Evolutionary conservation across 192 early-diverging fungal genomes (phyloP).

Genomic region (Allomyces macrogynus): DNA sequence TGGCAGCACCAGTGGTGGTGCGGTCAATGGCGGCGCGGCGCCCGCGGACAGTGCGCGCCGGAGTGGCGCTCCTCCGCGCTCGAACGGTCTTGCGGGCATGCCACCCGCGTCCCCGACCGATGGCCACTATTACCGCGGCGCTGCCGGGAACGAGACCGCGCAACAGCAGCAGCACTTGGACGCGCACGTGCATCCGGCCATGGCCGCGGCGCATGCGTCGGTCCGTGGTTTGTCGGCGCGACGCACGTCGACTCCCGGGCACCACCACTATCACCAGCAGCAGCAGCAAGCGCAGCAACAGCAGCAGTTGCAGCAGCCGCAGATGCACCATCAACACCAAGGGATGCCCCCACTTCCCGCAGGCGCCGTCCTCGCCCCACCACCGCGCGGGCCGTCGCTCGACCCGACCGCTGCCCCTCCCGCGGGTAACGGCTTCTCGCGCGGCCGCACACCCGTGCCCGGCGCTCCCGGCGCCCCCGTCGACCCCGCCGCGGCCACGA

Average conservation of each 20-base stretch:
- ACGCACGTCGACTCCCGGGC: not conserved
- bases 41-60: too few relatives aligned
- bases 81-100: not conserved
- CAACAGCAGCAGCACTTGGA: not conserved
- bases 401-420: not conserved
- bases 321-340: not conserved
- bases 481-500: not conserved
- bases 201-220: not conserved
- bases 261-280: not conserved
- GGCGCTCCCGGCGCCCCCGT: not conserved
- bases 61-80: not conserved
- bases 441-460: not conserved
- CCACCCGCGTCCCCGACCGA: not conserved
- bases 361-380: too few relatives aligned
- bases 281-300: not conserved
- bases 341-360: not conserved
- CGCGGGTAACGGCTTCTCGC: not conserved
- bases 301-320: not conserved
- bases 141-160: not conserved
- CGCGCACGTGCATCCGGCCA: not conserved
- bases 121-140: too few relatives aligned
- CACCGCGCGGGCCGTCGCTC: too few relatives aligned
- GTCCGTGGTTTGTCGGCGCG: not conserved
- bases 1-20: too few relatives aligned
- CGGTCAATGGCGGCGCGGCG: not conserved